A percentile compares a stretch with the other conserved stretches of the same genome.
Evolutionary conservation across 108 stramenopile species (phyloP).

Genomic region (Chaetoceros muelleri): DNA sequence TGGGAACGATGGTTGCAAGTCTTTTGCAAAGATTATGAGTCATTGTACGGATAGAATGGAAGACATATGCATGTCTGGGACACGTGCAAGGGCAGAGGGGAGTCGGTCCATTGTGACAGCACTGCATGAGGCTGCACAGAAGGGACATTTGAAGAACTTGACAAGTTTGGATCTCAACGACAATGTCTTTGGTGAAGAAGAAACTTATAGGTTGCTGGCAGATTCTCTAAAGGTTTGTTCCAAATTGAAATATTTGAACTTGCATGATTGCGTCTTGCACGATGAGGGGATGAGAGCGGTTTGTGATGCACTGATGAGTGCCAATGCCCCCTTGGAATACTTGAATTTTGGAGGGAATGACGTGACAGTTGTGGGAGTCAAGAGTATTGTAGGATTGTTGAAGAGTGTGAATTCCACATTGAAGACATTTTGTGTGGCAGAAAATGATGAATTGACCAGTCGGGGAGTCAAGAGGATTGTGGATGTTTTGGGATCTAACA

Average conservation of each 20-base stretch:
- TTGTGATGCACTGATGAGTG: slow-evolving; percentile 31
- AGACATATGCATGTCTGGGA: slow-evolving; percentile 36
- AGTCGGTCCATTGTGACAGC: slow-evolving; percentile 23
- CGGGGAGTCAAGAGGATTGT: neutral
- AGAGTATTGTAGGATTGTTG: slow-evolving; percentile 27
- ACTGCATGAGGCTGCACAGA: slow-evolving; percentile 17
- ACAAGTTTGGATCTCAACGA: slow-evolving; percentile 27
- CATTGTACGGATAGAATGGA: slow-evolving; percentile 16
- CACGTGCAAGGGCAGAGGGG: slow-evolving; percentile 16
- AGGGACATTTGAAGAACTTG: slow-evolving; percentile 21
- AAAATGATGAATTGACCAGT: neutral
- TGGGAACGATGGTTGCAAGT: slow-evolving; percentile 33
- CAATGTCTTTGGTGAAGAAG: slow-evolving; percentile 31
- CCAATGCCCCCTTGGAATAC: slow-evolving; percentile 25
- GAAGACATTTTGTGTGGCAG: neutral
- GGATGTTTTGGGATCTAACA: neutral
- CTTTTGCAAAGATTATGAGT: slow-evolving; percentile 29
- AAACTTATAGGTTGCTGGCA: slow-evolving; percentile 21
- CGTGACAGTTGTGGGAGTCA: slow-evolving; percentile 22
- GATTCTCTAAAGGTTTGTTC: slow-evolving; percentile 16
- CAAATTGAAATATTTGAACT: slow-evolving; percentile 23
- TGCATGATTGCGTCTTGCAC: slow-evolving; percentile 32
- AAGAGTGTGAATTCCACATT: slow-evolving; percentile 5
- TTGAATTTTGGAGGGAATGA: slow-evolving; percentile 35
- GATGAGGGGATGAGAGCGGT: slow-evolving; percentile 37